Evolutionary conservation across 2,329 filamentous ascomycete species (phyloP).

Genomic region (Sordariomycetes sp.): DNA sequence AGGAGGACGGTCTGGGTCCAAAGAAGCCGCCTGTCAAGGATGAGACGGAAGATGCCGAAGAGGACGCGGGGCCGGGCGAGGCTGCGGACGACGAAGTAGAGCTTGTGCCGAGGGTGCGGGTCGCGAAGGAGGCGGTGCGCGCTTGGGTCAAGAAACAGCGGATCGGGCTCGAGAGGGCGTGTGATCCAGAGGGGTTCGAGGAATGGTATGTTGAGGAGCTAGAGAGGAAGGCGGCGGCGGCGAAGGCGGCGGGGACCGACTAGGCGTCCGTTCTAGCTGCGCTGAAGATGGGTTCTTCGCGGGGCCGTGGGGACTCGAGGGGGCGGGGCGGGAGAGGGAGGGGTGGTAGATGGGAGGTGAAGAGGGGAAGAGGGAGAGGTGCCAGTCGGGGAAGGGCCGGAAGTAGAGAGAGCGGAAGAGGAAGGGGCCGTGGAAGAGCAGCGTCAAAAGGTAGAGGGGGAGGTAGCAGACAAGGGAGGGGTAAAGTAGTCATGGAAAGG

Average conservation of each 20-base stretch:
- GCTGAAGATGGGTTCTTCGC: not conserved
- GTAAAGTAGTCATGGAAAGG: not conserved
- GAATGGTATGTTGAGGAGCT: constrained; percentile 46
- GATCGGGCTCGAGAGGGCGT: constrained; percentile 50
- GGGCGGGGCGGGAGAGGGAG: not conserved
- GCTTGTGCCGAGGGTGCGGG: constrained; percentile 29
- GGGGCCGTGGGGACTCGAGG: not conserved
- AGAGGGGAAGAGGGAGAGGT: not conserved
- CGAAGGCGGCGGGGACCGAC: not conserved
- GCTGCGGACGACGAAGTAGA: constrained; percentile 6
- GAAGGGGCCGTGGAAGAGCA: not conserved
- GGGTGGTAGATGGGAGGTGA: too few species aligned
- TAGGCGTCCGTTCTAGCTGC: not conserved
- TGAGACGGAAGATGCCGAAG: constrained; percentile 9
- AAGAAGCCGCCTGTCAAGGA: constrained; percentile 7
- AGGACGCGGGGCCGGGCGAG: constrained; percentile 11
- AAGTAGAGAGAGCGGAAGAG: not conserved
- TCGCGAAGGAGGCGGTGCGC: constrained; percentile 44
- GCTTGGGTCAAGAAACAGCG: constrained; percentile 52
- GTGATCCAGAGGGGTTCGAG: constrained; percentile 64
- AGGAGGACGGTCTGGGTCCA: constrained; percentile 38
- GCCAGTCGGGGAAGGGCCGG: not conserved
- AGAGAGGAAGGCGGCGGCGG: constrained; percentile 11
- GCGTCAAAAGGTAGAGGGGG: not conserved
- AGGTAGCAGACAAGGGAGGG: not conserved